Base-by-base conservation (phyloP, 371 early-diverging fungal species). In the Mucor sp. region DNA sequence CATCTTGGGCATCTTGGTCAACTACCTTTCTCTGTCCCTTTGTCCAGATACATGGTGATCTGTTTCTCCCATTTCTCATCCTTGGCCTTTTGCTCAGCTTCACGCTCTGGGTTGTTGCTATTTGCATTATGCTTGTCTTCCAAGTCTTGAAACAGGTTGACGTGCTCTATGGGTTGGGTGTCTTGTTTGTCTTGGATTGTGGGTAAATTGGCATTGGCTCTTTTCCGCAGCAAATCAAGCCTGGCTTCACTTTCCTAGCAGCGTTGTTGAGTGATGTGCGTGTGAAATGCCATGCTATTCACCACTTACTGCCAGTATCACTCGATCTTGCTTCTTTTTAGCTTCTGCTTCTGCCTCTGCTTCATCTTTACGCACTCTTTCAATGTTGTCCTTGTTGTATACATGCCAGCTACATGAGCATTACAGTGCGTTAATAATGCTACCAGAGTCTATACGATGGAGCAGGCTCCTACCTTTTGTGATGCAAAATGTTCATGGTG, bases 311-410 rank as follows among this genome's bases (percentile, higher is more conserved):
- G 89, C 89, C 39, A 82, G 47, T 0, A 62, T 60, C 8, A 78
- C 75, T 53, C 87, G 67, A 17, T 87, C 82, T 17, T 75, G 68
- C 28, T 75, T 81, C 47, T 71, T 70, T 28, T 77, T 78, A 55
- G 85, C 82, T 68, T 86, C 83, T 30, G 62, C 81, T 56, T 73
- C 79, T 9, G 89, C 90, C 61, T 83, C 74, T 25, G 86, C 91
- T 64, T 93, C 94, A 66, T 93, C 94, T 65, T 75, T 69, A 27
- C 80, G 79, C 30, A 93, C 92, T 62, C 74, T 71, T 60, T 91
- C 92, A 19, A 83, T 80, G 70, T 92, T 93, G 68, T 86, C 87
- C 63, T 83, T 85, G 70, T 82, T 91, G 65, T 93, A 92, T 19
- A 93, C 94, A 72, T 93, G 89, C 90, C 91, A 93, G 48, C 91